These are phyloP conservation scores for Coleophoma cylindrospora DNA, from an alignment of 2,329 filamentous ascomycete species.

Conservation along the genomic window DNA sequence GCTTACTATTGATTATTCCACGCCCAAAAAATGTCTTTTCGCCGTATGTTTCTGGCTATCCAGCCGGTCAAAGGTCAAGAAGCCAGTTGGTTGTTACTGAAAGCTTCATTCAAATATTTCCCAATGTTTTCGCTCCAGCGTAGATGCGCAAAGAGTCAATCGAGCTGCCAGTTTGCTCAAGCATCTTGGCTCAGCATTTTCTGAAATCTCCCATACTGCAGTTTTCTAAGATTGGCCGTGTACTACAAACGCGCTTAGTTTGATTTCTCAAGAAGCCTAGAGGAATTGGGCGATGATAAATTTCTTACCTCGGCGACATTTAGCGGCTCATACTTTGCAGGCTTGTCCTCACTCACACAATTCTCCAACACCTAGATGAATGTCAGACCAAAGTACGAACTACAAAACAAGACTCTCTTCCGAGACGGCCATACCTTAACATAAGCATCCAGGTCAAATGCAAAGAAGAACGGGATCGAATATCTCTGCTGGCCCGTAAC, in stretches of 20 bases:
- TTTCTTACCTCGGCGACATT: neutral
- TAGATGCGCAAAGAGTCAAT: too few relatives aligned
- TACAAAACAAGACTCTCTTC: neutral
- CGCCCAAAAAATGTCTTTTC: too few relatives aligned
- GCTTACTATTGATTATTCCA: too few relatives aligned
- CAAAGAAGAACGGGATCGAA: slow-evolving; percentile 40
- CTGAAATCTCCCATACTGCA: neutral
- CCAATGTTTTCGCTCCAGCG: too few relatives aligned
- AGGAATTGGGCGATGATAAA: neutral
- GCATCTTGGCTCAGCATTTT: neutral
- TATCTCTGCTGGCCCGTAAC: slow-evolving; percentile 18
- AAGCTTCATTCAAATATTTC: too few relatives aligned
- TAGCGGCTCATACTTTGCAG: neutral
- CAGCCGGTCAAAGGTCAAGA: too few relatives aligned
- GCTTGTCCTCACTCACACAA: neutral
- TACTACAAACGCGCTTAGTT: neutral
- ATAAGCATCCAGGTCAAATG: neutral
- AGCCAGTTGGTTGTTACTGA: too few relatives aligned
- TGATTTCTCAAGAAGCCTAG: neutral
- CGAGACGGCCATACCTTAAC: neutral
- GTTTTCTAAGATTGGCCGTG: neutral
- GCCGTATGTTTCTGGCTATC: too few relatives aligned
- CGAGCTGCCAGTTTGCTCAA: too few relatives aligned
- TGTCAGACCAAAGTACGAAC: neutral
- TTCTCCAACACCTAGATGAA: neutral